Evolutionary conservation across 495 filamentous ascomycete genomes (phyloP).

Genomic region (Cercophora scortea): DNA sequence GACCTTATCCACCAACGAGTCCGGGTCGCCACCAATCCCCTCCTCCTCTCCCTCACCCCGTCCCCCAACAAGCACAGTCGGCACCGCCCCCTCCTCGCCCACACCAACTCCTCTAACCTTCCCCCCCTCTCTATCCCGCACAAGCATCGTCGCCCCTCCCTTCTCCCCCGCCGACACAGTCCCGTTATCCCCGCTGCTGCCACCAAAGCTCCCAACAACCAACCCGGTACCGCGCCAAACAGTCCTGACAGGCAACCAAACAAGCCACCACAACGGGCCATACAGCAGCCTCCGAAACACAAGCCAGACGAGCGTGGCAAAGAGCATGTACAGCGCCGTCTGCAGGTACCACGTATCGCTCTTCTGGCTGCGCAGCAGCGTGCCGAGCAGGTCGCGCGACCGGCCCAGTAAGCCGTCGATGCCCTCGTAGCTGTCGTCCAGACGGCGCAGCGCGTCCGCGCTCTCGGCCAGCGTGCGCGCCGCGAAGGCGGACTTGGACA

Average conservation of each 20-base stretch:
- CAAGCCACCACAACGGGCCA: constrained; percentile 81
- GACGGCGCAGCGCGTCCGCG: constrained; percentile 68
- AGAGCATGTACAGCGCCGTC: constrained; percentile 73
- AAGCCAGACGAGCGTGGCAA: constrained; percentile 74
- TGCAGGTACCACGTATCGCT: constrained; percentile 95
- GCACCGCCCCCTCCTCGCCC: constrained; percentile 41
- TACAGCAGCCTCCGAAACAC: constrained; percentile 77
- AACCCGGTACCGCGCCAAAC: constrained; percentile 20
- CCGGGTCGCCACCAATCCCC: constrained; percentile 11
- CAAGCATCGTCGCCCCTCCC: constrained; percentile 22
- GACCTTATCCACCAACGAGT: constrained; percentile 39
- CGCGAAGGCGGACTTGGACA: constrained; percentile 79
- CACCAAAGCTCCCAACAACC: constrained; percentile 21
- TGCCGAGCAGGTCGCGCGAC: constrained; percentile 66
- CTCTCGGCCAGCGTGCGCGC: constrained; percentile 77
- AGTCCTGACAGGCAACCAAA: constrained; percentile 64
- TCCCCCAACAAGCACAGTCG: constrained; percentile 27
- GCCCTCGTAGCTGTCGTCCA: constrained; percentile 69
- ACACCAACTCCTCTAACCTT: constrained; percentile 25
- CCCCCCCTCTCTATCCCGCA: constrained; percentile 9
- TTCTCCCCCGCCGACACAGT: constrained; percentile 2
- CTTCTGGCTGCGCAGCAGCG: constrained; percentile 78
- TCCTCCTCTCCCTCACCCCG: constrained; percentile 6
- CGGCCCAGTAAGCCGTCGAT: constrained; percentile 69
- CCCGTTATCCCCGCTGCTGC: constrained; percentile 26